Base-by-base conservation (phyloP, 192 early-diverging fungal species). In the Lobulomyces angularis region DNA sequence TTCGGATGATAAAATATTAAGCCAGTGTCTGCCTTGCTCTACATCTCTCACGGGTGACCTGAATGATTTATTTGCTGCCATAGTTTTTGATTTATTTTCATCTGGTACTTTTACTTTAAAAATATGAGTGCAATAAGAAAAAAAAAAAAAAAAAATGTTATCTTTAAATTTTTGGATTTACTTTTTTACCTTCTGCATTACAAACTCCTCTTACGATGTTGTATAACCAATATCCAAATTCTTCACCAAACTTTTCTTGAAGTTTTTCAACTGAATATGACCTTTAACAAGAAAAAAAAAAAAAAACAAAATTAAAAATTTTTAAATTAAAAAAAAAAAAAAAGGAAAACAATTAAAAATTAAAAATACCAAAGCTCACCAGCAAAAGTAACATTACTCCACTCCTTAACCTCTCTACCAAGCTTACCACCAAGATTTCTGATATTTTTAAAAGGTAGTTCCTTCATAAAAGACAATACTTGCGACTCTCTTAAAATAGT, bases 341-440 rank as follows among this genome's bases (percentile, higher is more conserved):
- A 48, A n/a, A n/a, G n/a, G n/a, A 48, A 9, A 8, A 14, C 29
- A 4, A 12, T 6, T 5, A 19, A 17, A 6, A 36, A 11, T 0
- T 32, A 64, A 48, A 60, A 33, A 24, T 58, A 45, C 65, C 71
- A 69, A 14, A 81, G 25, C 33, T 79, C 69, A 8, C 72, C 60
- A n/a, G 75, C 74, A 5, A 45, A 71, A 19, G 64, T 51, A 0
- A 80, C 56, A 14, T 67, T 65, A 24, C 84, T 66, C 20, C 69
- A 71, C 1, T 53, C 45, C 22, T 67, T 81, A 0, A 96, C 67
- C 30, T 80, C 62, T 4, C 57, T 45, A 2, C 92, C 92, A 6
- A 90, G 65, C 35, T 64, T 63, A 42, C 91, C 92, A 17, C 92
- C 92, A 17, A 97, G 52, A 29, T 74, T 78, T 9, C 84, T 75